These are phyloP conservation scores for Microbotryum violaceum DNA, from an alignment of 1,284 basidiomycete genomes.

Conservation along the genomic window DNA sequence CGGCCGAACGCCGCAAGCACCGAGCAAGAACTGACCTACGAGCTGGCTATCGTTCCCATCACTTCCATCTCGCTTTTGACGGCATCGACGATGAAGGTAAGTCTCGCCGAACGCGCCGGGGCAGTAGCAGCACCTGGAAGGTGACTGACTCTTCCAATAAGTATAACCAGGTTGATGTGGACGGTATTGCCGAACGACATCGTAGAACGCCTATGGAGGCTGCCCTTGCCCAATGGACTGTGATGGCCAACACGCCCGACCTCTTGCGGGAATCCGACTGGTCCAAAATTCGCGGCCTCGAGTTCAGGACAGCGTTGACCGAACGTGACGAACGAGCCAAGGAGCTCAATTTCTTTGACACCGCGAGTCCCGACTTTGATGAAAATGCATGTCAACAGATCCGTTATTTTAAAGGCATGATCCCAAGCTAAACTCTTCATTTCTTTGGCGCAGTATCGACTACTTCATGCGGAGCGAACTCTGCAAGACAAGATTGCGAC, in stretches of 20 bases:
- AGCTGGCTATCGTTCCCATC: constrained; percentile 59
- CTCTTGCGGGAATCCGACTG: constrained; percentile 53
- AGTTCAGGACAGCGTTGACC: constrained; percentile 80
- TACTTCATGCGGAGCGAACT: constrained; percentile 64
- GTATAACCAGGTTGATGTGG: constrained; percentile 57
- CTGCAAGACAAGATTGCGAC: constrained; percentile 62
- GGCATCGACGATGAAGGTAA: constrained; percentile 61
- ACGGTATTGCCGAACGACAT: constrained; percentile 58
- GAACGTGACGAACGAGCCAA: constrained; percentile 52
- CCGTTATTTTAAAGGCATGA: too few relatives aligned
- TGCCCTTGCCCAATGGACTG: constrained; percentile 53
- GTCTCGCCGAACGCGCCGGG: background rate
- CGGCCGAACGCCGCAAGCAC: background rate
- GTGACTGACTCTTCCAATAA: constrained; percentile 1
- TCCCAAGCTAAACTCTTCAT: too few relatives aligned
- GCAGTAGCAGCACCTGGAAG: background rate
- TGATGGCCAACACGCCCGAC: background rate
- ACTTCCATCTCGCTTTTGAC: constrained; percentile 74
- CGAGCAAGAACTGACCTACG: constrained; percentile 57
- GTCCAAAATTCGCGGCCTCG: constrained; percentile 70
- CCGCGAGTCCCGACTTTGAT: constrained; percentile 8
- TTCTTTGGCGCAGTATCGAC: constrained; percentile 53
- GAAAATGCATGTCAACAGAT: background rate
- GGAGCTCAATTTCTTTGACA: constrained; percentile 28
- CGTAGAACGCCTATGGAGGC: constrained; percentile 38